Base-by-base conservation (phyloP, 1,284 basidiomycete genomes). In the Cystobasidium sp. region DNA sequence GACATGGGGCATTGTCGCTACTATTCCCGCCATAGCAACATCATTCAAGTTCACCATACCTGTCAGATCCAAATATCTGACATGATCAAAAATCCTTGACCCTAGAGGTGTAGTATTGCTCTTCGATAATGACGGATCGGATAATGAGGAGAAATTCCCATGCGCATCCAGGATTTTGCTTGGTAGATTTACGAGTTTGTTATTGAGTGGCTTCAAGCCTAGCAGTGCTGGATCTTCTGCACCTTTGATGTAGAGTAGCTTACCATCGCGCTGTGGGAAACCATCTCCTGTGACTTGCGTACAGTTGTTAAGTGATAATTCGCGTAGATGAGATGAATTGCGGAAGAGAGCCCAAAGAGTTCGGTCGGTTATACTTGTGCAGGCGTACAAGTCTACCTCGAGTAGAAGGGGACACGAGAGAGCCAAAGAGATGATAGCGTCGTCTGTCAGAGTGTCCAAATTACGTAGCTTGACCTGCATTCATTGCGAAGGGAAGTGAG, bases 341-440 rank as follows among this genome's bases (percentile, higher is more conserved):
- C 87, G 85, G 91, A 96, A 97, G 22, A 99, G 87, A 78, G 93
- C 89, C 68, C 93, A 89, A 64, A 94, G 86, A 49, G 92, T 87
- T 22, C 85, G 82, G 81, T 97, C 90, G 12, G 92, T 90, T 80
- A 98, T 87, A 69, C 86, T 86, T 74, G 88, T 86, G 83, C 94
- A 95, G 76, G 89, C 87, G 79, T 93, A 90, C 77, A 99, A 88
- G 83, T 99, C 97, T 78, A 97, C 89, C 83, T 99, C 97, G 68
- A 99, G 87, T 20, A 99, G 86, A 47, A 94, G 86, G 0, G 93
- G 91, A 80, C 95, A 97, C 7, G 86, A 85, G 74, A 87, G 86
- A n/a, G 92, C 91, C 59, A 99, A 86, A 18, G 88, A 86, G 44
- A 89, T 88, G 75, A 99, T 86, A 14, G 94, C 87, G n/a, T 83